phyloP scores from a whole-genome alignment of 805 yeast genomes.

The Grigorovia transvaalensis region DNA sequence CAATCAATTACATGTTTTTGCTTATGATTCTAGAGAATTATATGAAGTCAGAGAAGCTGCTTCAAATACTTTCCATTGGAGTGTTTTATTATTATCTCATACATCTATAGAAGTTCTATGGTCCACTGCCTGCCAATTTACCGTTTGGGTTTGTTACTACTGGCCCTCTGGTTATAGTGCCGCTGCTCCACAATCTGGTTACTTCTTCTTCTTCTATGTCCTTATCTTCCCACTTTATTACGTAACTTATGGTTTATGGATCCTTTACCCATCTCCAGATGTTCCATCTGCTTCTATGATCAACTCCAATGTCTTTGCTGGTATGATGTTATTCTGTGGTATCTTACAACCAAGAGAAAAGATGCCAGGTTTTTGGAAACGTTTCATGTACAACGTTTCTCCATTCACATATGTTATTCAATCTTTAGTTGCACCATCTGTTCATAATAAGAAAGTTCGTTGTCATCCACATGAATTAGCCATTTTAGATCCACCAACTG shows the following conservation, averaged over 20 bases:
- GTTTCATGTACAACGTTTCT: conserved; percentile 35
- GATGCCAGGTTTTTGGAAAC: conserved; percentile 40
- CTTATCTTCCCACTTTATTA: conserved; percentile 42
- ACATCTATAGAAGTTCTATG: conserved; percentile 38
- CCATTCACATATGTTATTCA: conserved; percentile 42
- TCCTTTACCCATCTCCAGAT: conserved; percentile 36
- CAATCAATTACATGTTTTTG: conserved; percentile 56
- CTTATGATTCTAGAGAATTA: conserved; percentile 46
- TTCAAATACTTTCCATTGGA: conserved; percentile 61
- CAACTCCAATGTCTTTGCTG: conserved; percentile 38
- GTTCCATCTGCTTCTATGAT: conserved; percentile 35
- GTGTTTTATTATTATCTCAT: conserved; percentile 40
- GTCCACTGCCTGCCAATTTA: conserved; percentile 36
- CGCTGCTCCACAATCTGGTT: conserved; percentile 41
- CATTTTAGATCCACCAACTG: conserved; percentile 34
- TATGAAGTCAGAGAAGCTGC: conserved; percentile 69
- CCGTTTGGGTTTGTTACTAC: conserved; percentile 36
- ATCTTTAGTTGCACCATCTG: conserved; percentile 31
- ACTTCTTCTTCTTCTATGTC: conserved; percentile 40
- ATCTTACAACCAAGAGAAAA: conserved; percentile 36
- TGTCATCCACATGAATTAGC: conserved; percentile 32
- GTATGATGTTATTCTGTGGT: conserved; percentile 46
- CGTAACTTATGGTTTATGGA: conserved; percentile 44
- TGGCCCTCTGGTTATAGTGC: conserved; percentile 38
- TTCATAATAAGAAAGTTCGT: conserved; percentile 31